Evolutionary conservation across 2,329 filamentous ascomycete species (phyloP), one percentile per base, ranked within the genome.

Genomic region (Triangularia verruculosa): DNA sequence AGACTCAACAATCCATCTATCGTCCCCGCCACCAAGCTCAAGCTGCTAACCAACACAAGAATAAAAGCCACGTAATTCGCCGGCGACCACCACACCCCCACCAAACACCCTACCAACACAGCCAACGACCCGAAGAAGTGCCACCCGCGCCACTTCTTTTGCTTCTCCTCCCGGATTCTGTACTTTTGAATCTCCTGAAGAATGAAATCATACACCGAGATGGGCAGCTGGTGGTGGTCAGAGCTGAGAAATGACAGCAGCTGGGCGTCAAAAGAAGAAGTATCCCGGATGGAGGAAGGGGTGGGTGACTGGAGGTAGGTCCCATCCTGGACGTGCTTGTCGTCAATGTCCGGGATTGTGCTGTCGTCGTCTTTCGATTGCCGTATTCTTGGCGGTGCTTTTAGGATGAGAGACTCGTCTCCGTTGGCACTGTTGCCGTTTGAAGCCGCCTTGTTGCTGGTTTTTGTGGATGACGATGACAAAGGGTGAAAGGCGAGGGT

Each of bases 11-110:
- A 77, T 0, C 94, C 93, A 73, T 97, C 91, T 20, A 97, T 74
- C 2, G 92, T 85, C 0, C 94, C 94, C 3, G 88, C 87, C 15
- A 84, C 84, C 32, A 98, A 82, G 1, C 88, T 86, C 15, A 98
- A 75, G n/a, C 89, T 92, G 73, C 89, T 91, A 20, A 96, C 73
- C 1, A 98, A 77, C 77, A 93, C 86, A 57, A 98, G 80, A 8
- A 95, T 80, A 73, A 97, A 97, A 0, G 90, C 80, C 5, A 95
- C 88, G 68, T 87, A 96, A 65, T 90, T 89, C 61, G 80, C 78
- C 7, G 90, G 90, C 58, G 87, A 88, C 85, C 92, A 97, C 93
- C 93, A 98, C 1, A 96, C 86, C 4, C 85, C 93, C 0, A 95
- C 79, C 60, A 93, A 83, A 75, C 92, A 96, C 22, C 82, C 91